phyloP scores from a whole-genome alignment of 140 eudicot genomes.

The Senecio squalidus region DNA sequence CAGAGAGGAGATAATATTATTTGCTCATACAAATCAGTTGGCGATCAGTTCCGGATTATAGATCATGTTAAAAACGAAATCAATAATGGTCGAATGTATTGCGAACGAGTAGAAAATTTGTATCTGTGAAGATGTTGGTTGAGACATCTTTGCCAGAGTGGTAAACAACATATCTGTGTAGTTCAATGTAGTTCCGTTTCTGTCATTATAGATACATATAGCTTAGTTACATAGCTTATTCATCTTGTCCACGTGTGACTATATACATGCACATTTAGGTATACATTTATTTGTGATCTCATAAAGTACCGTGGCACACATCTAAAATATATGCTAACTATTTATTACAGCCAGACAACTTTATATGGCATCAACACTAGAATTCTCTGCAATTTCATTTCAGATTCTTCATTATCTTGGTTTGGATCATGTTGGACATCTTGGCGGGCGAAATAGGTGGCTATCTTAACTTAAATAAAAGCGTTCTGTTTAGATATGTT shows the following conservation, averaged over 20 bases:
- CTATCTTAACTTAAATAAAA: conserved; percentile 1
- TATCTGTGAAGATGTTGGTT: too few relatives aligned
- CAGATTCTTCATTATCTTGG: conserved; percentile 99
- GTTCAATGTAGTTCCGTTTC: too few relatives aligned
- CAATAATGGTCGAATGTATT: too few relatives aligned
- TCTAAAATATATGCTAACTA: conserved; percentile 9
- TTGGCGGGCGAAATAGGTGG: conserved; percentile 87
- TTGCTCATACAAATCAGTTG: too few relatives aligned
- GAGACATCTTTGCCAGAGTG: too few relatives aligned
- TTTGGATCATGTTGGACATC: conserved; percentile 97
- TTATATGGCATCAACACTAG: conserved; percentile 22
- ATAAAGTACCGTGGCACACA: not conserved
- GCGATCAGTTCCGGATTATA: too few relatives aligned
- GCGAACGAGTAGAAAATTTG: too few relatives aligned
- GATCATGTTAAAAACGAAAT: too few relatives aligned
- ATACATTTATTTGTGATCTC: not conserved
- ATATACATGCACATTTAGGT: not conserved
- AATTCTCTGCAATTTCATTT: conserved; percentile 30
- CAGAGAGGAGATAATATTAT: too few relatives aligned
- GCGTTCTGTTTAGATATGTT: not conserved
- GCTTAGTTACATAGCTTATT: not conserved
- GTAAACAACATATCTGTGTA: too few relatives aligned
- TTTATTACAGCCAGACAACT: conserved; percentile 25
- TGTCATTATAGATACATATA: not conserved
- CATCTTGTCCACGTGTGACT: not conserved